phyloP scores from a whole-genome alignment of 352 stramenopile genomes.

The Bremia lactucae region DNA sequence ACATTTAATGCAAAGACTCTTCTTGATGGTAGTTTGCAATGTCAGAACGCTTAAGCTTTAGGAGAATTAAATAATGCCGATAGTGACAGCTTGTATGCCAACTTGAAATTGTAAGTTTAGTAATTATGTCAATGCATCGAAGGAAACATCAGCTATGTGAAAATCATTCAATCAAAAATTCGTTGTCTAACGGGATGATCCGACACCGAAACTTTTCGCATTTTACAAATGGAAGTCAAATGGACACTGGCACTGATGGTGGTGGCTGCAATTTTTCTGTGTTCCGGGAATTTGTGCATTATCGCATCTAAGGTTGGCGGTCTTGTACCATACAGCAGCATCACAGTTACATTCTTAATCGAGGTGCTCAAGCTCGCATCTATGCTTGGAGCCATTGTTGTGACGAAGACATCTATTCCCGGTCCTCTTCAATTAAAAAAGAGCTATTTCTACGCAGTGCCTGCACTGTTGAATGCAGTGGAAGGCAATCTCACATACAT shows the following conservation, averaged over 20 bases:
- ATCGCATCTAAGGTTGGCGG: constrained; percentile 68
- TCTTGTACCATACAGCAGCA: constrained; percentile 68
- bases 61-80: too few relatives aligned
- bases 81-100: too few relatives aligned
- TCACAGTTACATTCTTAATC: constrained; percentile 79
- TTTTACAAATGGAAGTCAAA: constrained; percentile 16
- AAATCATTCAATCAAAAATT: too few relatives aligned
- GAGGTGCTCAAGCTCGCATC: constrained; percentile 64
- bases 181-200: constrained; percentile 2
- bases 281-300: constrained; percentile 74
- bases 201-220: not conserved
- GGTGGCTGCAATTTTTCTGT: constrained; percentile 48
- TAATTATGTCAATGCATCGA: too few relatives aligned
- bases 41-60: too few relatives aligned
- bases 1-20: too few relatives aligned
- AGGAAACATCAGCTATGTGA: too few relatives aligned
- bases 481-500: constrained; percentile 85
- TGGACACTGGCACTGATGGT: constrained; percentile 45
- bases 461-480: constrained; percentile 64
- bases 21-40: too few relatives aligned
- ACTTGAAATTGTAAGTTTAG: too few relatives aligned
- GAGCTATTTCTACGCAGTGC: constrained; percentile 54
- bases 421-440: constrained; percentile 26
- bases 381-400: constrained; percentile 27
- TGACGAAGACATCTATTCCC: constrained; percentile 21